These are phyloP conservation scores for Peronospora belbahrii DNA, from an alignment of 352 stramenopile species.

Conservation along the genomic window DNA sequence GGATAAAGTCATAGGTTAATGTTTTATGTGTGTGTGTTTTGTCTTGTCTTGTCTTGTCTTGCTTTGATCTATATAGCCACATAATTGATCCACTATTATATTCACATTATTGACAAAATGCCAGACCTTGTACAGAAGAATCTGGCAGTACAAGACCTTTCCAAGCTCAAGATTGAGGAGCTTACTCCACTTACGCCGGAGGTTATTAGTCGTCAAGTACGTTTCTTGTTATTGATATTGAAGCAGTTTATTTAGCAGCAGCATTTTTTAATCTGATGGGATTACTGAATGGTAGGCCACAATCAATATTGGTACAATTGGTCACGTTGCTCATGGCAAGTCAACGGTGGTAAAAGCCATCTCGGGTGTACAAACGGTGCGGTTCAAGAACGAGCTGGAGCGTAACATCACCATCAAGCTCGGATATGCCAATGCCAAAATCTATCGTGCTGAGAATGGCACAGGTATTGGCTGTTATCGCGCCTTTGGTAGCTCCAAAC, in stretches of 20 bases:
- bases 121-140: conserved; percentile 67
- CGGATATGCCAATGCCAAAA: conserved; percentile 99
- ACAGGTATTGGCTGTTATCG: conserved; percentile 83
- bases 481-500: conserved; percentile 83
- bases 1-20: background rate
- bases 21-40: background rate
- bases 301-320: conserved; percentile 99
- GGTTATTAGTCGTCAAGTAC: conserved; percentile 88
- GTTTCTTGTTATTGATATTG: too few relatives aligned
- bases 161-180: conserved; percentile 91
- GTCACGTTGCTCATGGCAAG: conserved; percentile 99
- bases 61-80: too few relatives aligned
- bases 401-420: conserved; percentile 99
- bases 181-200: conserved; percentile 97
- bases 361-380: conserved; percentile 97
- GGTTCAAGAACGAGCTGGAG: conserved; percentile 99
- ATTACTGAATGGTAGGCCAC: conserved; percentile 86
- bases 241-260: background rate
- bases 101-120: too few relatives aligned
- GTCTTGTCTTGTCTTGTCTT: too few relatives aligned
- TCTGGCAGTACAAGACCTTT: conserved; percentile 90
- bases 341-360: conserved; percentile 99
- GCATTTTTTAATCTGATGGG: background rate
- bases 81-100: too few relatives aligned
- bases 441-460: conserved; percentile 90